Conservation (phyloP, 768 basidiomycete genomes). For the Hysterangium stoloniferum region DNA sequence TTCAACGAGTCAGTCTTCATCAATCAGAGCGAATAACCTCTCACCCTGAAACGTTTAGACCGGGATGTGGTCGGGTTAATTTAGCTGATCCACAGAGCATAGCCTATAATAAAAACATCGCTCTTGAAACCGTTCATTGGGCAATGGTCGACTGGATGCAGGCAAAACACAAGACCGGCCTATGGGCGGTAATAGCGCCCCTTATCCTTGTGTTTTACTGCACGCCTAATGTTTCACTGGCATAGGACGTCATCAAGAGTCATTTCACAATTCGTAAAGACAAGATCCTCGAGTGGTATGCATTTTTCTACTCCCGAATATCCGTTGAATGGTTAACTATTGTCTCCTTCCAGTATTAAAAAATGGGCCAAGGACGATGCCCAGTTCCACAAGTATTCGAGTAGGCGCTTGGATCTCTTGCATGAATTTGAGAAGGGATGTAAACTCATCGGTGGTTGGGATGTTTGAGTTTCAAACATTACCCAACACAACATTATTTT, state of each 20-base stretch:
- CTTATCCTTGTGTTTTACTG: constrained; percentile 10
- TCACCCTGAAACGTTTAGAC: constrained; percentile 27
- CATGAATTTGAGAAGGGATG: constrained; percentile 30
- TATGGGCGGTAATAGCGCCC: constrained; percentile 46
- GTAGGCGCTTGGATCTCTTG: constrained; percentile 23
- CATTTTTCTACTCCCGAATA: constrained; percentile 6
- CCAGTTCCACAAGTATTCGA: constrained; percentile 20
- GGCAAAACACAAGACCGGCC: constrained; percentile 32
- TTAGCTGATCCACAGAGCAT: constrained; percentile 28
- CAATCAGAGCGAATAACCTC: too few species aligned
- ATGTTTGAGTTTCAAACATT: too few species aligned
- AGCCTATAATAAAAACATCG: constrained; percentile 38
- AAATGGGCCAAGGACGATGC: constrained; percentile 28
- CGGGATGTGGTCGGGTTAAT: constrained; percentile 39
- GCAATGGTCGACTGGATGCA: constrained; percentile 48
- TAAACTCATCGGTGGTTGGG: background rate
- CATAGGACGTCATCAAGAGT: constrained; percentile 41
- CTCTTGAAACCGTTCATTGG: constrained; percentile 39
- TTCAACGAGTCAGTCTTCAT: constrained; percentile 45
- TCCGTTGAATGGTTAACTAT: constrained; percentile 1
- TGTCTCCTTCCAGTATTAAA: constrained; percentile 22
- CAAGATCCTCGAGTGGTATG: constrained; percentile 37
- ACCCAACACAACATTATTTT: too few species aligned
- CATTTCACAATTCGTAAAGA: constrained; percentile 38
- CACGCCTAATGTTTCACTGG: too few species aligned